Evolutionary conservation across 2,329 filamentous ascomycete species (phyloP).

Genomic region (Amesomyces nigricolor): DNA sequence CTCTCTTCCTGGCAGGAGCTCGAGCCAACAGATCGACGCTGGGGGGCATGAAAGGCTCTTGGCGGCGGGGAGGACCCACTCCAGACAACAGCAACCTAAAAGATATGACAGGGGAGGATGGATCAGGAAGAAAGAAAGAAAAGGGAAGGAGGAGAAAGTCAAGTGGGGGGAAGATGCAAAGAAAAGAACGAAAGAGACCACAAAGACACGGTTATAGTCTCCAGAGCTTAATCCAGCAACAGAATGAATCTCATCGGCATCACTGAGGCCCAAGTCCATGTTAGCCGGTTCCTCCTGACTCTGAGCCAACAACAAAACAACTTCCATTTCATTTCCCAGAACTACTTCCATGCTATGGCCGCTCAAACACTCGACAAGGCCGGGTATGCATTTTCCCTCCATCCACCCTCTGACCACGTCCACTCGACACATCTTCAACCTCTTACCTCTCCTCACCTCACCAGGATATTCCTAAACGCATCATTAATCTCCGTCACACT

Average conservation of each 20-base stretch:
- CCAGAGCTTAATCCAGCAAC: too few species aligned
- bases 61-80: not conserved
- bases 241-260: too few species aligned
- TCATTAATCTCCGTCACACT: conserved; percentile 49
- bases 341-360: too few species aligned
- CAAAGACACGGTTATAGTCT: too few species aligned
- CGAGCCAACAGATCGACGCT: conserved; percentile 21
- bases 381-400: not conserved
- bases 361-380: not conserved
- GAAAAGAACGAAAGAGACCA: too few species aligned
- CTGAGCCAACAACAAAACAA: not conserved
- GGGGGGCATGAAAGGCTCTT: conserved; percentile 7
- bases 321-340: not conserved
- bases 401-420: conserved; percentile 17
- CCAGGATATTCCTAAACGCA: conserved; percentile 53
- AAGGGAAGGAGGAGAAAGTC: too few species aligned
- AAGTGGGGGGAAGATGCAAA: too few species aligned
- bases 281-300: too few species aligned
- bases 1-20: conserved; percentile 15
- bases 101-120: not conserved
- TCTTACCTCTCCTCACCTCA: conserved; percentile 28
- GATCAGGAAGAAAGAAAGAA: too few species aligned
- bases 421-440: not conserved
- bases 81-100: not conserved
- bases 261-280: too few species aligned